Base-by-base conservation (phyloP, 2,329 filamentous ascomycete genomes). In the Talaromyces pinophilus region DNA sequence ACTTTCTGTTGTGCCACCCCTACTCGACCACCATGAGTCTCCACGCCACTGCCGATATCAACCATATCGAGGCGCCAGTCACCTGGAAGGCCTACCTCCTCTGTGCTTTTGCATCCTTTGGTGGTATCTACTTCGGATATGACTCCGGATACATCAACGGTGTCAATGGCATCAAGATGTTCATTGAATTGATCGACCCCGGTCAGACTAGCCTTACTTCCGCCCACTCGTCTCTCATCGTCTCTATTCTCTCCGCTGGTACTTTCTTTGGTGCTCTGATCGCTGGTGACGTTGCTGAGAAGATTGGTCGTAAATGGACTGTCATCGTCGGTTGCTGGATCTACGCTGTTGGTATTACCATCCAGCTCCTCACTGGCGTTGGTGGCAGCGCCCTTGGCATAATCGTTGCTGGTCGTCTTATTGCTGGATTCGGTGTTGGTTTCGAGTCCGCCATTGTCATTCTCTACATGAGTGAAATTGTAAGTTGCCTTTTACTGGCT, bases 381-480 rank as follows among this genome's bases (percentile, higher is more conserved):
- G 81, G 90, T 17, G 86, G 83, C 67, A 73, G 72, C 46, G 77
- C 82, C 63, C 81, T 90, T 13, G 86, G 83, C 66, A 82, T 87
- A 68, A 87, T 93, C 67, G 88, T 92, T 25, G 85, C 86, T 66
- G 91, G 91, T 76, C 90, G 91, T 84, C 80, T 93, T 66, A 80
- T 94, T 72, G 88, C 90, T 59, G 91, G 91, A 77, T 77, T 92
- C 65, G 91, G 91, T 83, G 90, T 93, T 72, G 91, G 91, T 75
- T 92, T 92, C 76, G 90, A 91, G 71, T 92, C 90, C 8, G 90
- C 91, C 73, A 88, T 92, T 73, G 88, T 93, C 78, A 92, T 93
- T 75, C 83, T 93, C 68, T 93, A 95, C 86, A 94, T 95, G 91
- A 92, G 89, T 59, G 92, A 93, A 81, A 92, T 93, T 75, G 78